These are phyloP conservation scores for Kappamyces sp. DNA, from an alignment of 192 early-diverging fungal genomes.

Conservation along the genomic window DNA sequence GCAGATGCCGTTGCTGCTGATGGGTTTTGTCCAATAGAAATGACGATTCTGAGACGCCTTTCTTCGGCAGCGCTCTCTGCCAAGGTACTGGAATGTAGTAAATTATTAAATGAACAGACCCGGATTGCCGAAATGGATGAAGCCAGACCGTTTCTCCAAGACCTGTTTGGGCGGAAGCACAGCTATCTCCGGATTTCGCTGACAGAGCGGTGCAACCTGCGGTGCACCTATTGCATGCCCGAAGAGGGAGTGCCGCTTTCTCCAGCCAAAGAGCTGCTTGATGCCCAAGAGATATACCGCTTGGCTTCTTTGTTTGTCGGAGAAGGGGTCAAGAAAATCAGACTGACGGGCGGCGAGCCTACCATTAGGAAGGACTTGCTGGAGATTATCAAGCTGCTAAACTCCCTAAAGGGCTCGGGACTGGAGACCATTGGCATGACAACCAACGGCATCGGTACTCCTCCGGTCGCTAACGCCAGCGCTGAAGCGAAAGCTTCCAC, in stretches of 20 bases:
- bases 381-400: constrained; percentile 74
- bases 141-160: constrained; percentile 26
- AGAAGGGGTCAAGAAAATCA: constrained; percentile 88
- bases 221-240: constrained; percentile 98
- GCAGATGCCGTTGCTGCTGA: too few relatives aligned
- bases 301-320: constrained; percentile 78
- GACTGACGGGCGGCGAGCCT: constrained; percentile 94
- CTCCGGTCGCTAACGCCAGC: constrained; percentile 29
- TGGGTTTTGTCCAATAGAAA: too few relatives aligned
- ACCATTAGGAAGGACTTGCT: constrained; percentile 87
- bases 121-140: constrained; percentile 6
- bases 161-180: constrained; percentile 81
- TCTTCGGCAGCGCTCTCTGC: too few relatives aligned
- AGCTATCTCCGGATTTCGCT: constrained; percentile 91
- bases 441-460: constrained; percentile 70
- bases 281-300: constrained; percentile 72
- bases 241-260: constrained; percentile 66
- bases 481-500: constrained; percentile 71
- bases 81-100: too few relatives aligned
- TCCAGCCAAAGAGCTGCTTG: constrained; percentile 63
- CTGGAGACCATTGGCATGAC: constrained; percentile 84
- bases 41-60: too few relatives aligned
- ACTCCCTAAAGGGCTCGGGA: constrained; percentile 64
- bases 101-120: too few relatives aligned
- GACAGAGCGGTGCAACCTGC: constrained; percentile 91